Evolutionary conservation across 805 yeast species (phyloP).

Genomic region (Lipomyces sp.): DNA sequence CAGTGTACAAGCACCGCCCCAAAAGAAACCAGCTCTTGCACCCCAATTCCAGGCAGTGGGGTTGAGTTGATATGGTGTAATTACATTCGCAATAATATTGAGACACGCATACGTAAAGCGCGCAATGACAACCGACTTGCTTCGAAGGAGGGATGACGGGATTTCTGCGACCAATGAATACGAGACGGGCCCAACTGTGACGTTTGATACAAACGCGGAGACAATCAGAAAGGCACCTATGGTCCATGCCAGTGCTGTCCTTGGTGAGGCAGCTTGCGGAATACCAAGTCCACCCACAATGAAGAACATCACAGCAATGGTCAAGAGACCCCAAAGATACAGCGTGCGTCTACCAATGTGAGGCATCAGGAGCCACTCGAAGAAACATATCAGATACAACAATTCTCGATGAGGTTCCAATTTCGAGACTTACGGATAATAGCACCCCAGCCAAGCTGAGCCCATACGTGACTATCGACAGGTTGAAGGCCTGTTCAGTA

Average conservation of each 20-base stretch:
- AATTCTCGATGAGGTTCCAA: too few relatives aligned
- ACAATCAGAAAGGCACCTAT: conserved; percentile 53
- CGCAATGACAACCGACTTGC: conserved; percentile 51
- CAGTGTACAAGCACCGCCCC: conserved; percentile 41
- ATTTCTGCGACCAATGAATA: conserved; percentile 51
- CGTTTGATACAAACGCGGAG: conserved; percentile 54
- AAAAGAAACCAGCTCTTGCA: conserved; percentile 57
- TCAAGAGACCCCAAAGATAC: conserved; percentile 30
- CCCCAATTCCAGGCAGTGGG: conserved; percentile 54
- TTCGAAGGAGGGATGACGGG: conserved; percentile 50
- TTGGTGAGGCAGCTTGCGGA: conserved; percentile 19
- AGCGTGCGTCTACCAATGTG: conserved; percentile 28
- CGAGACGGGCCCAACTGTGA: conserved; percentile 53
- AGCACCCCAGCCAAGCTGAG: not conserved
- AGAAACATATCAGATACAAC: too few relatives aligned
- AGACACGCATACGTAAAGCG: conserved; percentile 43
- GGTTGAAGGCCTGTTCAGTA: conserved; percentile 7
- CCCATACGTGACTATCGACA: conserved; percentile 8
- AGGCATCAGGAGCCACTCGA: conserved; percentile 14
- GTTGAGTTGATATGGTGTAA: conserved; percentile 56
- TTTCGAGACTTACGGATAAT: too few relatives aligned
- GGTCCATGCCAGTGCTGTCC: conserved; percentile 27
- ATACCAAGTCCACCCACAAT: conserved; percentile 29
- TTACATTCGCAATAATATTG: conserved; percentile 37
- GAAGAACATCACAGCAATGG: conserved; percentile 19